These are phyloP conservation scores for Stereocaulon alpinum DNA, from an alignment of 495 filamentous ascomycete species.

Conservation along the genomic window DNA sequence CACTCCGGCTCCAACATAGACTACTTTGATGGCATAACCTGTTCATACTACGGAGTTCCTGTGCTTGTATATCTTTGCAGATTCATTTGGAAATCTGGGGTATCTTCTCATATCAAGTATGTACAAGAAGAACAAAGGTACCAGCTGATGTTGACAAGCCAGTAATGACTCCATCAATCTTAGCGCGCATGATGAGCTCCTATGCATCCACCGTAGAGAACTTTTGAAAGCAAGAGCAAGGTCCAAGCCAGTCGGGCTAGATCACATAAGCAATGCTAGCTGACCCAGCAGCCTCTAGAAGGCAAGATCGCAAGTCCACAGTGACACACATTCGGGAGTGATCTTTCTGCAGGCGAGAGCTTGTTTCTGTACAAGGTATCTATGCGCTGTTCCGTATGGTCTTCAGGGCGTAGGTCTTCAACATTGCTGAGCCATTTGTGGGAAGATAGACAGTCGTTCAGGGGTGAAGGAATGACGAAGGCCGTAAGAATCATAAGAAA, in stretches of 20 bases:
- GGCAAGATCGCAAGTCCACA: neutral
- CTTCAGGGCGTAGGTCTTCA: conserved; percentile 2
- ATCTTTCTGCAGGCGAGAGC: neutral
- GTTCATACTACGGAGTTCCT: neutral
- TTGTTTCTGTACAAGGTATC: neutral
- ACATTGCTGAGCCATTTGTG: neutral
- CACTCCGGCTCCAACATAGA: too few species aligned
- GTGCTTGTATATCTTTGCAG: neutral
- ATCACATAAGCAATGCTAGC: conserved; percentile 8
- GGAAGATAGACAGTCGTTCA: neutral
- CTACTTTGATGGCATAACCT: neutral
- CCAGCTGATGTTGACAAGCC: conserved; percentile 4
- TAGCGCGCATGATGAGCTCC: neutral
- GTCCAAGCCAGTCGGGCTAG: neutral
- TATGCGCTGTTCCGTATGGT: conserved; percentile 3
- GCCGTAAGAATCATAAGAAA: neutral
- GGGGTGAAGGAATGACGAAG: neutral
- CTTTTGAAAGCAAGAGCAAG: neutral
- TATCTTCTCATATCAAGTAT: neutral
- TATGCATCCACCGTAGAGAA: neutral
- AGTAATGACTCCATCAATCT: neutral
- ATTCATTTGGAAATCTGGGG: neutral
- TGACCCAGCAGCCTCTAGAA: conserved; percentile 6
- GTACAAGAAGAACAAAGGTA: conserved; percentile 1
- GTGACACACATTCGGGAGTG: neutral